phyloP scores from a whole-genome alignment of 169 alveolate species.

The Cryptosporidium parvum region DNA sequence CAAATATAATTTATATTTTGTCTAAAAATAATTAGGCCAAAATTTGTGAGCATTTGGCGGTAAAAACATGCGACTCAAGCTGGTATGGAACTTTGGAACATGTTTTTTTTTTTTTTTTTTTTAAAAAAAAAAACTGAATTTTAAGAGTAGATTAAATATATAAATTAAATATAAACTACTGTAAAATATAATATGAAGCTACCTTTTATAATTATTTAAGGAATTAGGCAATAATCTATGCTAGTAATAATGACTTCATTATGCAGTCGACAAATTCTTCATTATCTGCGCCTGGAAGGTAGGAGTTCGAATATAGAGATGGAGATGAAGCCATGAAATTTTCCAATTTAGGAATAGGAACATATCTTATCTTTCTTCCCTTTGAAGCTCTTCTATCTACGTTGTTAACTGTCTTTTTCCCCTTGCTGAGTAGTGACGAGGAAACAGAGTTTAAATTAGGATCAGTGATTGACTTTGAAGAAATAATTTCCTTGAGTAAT shows the following conservation, averaged over 20 bases:
- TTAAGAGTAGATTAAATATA: neutral
- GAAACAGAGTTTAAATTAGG: neutral
- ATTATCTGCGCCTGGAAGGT: conserved; percentile 49
- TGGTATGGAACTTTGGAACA: neutral
- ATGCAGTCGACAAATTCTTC: conserved; percentile 62
- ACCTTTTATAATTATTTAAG: neutral
- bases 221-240: neutral
- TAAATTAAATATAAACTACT: neutral
- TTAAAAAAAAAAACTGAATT: neutral
- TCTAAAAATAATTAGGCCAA: neutral
- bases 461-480: neutral
- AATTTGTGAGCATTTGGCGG: conserved; percentile 42
- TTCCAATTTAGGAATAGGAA: conserved; percentile 79
- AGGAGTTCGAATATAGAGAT: neutral
- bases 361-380: conserved; percentile 81
- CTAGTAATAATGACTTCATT: conserved; percentile 39
- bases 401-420: conserved; percentile 45
- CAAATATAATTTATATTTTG: neutral
- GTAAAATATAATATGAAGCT: neutral
- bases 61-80: conserved; percentile 9
- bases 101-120: neutral
- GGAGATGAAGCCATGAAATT: conserved; percentile 74
- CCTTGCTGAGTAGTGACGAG: conserved; percentile 65
- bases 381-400: conserved; percentile 82
- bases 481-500: conserved; percentile 26